These are phyloP conservation scores for Orbilia javanica DNA, from an alignment of 2,329 filamentous ascomycete genomes.

Conservation along the genomic window DNA sequence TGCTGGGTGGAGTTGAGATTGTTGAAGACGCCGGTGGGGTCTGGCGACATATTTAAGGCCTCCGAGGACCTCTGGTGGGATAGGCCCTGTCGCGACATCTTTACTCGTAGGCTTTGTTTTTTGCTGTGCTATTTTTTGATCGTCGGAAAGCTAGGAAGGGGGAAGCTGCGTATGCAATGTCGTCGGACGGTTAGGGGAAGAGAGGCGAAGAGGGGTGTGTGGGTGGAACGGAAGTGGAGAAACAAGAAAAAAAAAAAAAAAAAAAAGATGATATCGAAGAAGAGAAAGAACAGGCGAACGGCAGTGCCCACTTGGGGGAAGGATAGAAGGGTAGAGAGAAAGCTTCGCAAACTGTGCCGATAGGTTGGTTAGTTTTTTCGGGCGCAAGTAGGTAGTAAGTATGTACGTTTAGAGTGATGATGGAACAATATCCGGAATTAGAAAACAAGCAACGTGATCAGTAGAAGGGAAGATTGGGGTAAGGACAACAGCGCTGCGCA, in stretches of 20 bases:
- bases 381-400: no score
- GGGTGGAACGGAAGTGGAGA: conserved; percentile 28
- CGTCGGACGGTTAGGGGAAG: conserved; percentile 35
- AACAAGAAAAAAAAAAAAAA: conserved; percentile 15
- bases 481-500: conserved; percentile 51
- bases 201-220: conserved; percentile 25
- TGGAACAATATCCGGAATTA: conserved; percentile 47
- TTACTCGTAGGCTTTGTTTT: not conserved
- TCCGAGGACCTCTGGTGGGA: conserved; percentile 55
- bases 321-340: not conserved
- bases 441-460: conserved; percentile 56
- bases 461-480: conserved; percentile 27
- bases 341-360: conserved; percentile 44
- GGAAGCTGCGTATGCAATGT: conserved; percentile 38
- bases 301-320: conserved; percentile 42
- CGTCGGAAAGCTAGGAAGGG: conserved; percentile 31
- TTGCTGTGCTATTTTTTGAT: conserved; percentile 51
- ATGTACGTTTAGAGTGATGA: conserved; percentile 1
- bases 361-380: conserved; percentile 30
- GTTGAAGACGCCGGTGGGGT: conserved; percentile 51
- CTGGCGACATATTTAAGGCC: conserved; percentile 57
- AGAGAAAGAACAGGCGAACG: conserved; percentile 56
- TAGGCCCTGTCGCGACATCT: conserved; percentile 58
- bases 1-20: conserved; percentile 41
- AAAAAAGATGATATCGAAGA: conserved; percentile 36